phyloP scores from a whole-genome alignment of 2,329 filamentous ascomycete genomes.

The Fusarium luffae region DNA sequence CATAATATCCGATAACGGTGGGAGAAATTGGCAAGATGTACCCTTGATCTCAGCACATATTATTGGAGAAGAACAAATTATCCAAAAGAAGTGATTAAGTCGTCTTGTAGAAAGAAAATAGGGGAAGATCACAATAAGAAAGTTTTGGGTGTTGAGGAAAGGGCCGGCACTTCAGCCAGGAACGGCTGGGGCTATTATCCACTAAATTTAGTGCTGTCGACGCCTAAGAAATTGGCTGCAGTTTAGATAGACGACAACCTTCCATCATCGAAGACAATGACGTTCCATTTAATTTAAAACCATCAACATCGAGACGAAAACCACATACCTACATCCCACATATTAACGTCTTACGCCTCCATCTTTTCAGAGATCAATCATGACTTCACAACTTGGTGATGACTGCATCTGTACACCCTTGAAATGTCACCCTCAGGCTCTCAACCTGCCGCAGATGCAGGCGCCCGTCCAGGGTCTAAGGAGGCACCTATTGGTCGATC shows the following conservation, averaged over 20 bases:
- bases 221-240: constrained; percentile 6
- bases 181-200: neutral
- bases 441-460: neutral
- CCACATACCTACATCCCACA: too few relatives aligned
- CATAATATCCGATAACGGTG: neutral
- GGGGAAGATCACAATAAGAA: neutral
- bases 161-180: neutral
- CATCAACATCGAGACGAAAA: neutral
- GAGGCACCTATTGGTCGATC: neutral
- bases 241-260: neutral
- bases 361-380: neutral
- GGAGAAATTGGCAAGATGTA: neutral
- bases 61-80: neutral
- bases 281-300: neutral
- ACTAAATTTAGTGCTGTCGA: neutral
- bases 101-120: neutral
- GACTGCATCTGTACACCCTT: neutral
- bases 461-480: neutral
- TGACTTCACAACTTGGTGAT: neutral
- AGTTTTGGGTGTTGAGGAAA: neutral
- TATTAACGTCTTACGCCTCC: neutral
- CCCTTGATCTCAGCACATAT: neutral
- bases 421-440: neutral
- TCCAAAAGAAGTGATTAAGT: neutral
- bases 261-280: neutral